These are phyloP conservation scores for Didymella keratinophila DNA, from an alignment of 2,329 filamentous ascomycete genomes.

Conservation along the genomic window DNA sequence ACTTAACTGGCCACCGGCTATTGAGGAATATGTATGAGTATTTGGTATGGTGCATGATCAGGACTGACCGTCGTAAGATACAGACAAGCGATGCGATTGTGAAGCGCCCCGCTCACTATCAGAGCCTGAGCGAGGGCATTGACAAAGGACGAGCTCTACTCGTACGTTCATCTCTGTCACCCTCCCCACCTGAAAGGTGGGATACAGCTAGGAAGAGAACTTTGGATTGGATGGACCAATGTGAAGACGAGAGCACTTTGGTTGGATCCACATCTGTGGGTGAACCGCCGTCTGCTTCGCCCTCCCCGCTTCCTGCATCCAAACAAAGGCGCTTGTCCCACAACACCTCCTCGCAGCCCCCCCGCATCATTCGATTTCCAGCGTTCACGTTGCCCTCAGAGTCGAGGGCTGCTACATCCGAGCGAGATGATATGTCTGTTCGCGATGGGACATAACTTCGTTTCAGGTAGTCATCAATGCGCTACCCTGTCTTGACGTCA, in stretches of 20 bases:
- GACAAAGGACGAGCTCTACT: background rate
- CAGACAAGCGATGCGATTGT: background rate
- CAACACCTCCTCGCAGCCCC: background rate
- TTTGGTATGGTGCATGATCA: no score
- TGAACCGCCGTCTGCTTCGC: background rate
- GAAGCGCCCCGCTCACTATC: background rate
- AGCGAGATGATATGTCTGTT: background rate
- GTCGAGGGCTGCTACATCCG: background rate
- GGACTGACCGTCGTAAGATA: background rate
- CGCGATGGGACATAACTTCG: background rate
- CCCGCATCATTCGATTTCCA: background rate
- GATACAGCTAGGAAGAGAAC: background rate
- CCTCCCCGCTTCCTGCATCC: background rate
- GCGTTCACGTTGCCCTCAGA: background rate
- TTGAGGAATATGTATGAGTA: slow-evolving; percentile 1
- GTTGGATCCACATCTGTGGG: background rate
- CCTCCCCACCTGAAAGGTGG: background rate
- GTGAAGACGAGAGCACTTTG: background rate
- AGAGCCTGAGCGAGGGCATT: slow-evolving; percentile 1
- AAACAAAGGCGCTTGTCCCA: background rate
- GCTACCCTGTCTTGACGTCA: no score
- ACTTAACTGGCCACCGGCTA: background rate
- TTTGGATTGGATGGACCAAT: background rate
- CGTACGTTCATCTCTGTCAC: background rate
- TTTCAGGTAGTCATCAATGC: no score